Conservation (phyloP, 306 rosid genomes). For the Senna tora region DNA sequence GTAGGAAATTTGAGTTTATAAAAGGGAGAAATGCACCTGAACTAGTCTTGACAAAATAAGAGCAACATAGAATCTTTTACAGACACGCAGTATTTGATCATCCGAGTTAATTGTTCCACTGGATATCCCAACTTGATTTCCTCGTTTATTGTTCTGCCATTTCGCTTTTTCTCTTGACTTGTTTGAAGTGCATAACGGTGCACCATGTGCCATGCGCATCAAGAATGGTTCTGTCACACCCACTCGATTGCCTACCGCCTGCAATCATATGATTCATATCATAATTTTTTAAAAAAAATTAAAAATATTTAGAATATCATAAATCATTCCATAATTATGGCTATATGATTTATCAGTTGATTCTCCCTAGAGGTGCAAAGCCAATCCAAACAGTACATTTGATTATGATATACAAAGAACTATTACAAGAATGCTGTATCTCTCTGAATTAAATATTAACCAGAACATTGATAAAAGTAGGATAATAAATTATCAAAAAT, state of each 20-base stretch:
- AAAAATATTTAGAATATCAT: constrained; percentile 26
- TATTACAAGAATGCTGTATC: constrained; percentile 27
- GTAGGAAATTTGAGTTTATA: constrained; percentile 30
- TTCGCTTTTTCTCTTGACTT: constrained; percentile 55
- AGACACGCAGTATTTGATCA: constrained; percentile 82
- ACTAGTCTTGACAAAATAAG: constrained; percentile 89
- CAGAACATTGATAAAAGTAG: background rate
- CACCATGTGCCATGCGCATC: constrained; percentile 98
- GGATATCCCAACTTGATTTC: constrained; percentile 48
- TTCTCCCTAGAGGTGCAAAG: constrained; percentile 15
- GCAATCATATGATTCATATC: constrained; percentile 39
- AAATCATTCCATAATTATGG: constrained; percentile 25
- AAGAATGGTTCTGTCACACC: constrained; percentile 92
- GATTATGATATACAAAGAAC: background rate
- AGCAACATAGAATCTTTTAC: constrained; percentile 93
- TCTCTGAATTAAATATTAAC: background rate
- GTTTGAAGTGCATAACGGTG: constrained; percentile 64
- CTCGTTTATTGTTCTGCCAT: constrained; percentile 45
- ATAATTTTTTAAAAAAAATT: background rate
- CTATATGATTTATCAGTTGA: constrained; percentile 14
- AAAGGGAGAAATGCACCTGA: constrained; percentile 65
- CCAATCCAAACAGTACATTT: constrained; percentile 18
- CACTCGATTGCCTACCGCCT: constrained; percentile 94
- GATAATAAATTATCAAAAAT: background rate
- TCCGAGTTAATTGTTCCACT: constrained; percentile 50